Evolutionary conservation across 2,329 filamentous ascomycete genomes (phyloP), one percentile per base, ranked within the genome.

Genomic region (Fusarium lyarnte): DNA sequence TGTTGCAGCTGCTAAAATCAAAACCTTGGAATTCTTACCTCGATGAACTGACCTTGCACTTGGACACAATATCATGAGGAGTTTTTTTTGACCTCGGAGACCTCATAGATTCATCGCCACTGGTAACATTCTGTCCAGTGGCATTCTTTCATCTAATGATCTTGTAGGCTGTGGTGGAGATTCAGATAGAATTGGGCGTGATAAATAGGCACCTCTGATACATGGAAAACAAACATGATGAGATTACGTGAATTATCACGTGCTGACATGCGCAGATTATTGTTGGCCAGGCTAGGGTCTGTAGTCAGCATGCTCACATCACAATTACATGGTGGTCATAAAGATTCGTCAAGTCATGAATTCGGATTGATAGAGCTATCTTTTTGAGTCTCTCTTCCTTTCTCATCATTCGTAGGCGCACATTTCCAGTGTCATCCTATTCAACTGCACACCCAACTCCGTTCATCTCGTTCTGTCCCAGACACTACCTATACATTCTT

Each of bases 401-500:
- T 59, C 45, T n/a, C 60, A 66, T 66, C 36, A 43, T 68, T 68
- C 36, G 35, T 51, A 19, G 55, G 36, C 25, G 58, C 51, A 41
- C 54, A 51, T 60, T 43, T 36, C 25, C 33, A 25, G 49, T 72
- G 58, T 21, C 42, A 39, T 23, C 58, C 53, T 25, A 61, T 47
- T 54, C 57, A 59, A 55, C 67, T 66, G 36, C 65, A 64, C 49
- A 41, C 54, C 64, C 69, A 58, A 67, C 63, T 72, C 69, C 55
- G 60, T 47, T 43, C 51, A 43, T 33, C 25, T 43, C 41, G 39
- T 36, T 23, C 23, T 53, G 33, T 39, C 4, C 27, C n/a, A 47
- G 38, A 63, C 35, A 54, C 29, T 60, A 11, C 66, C 33, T 55
- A 11, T 70, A 47, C 39, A 62, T 66, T 38, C 47, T 27, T 23